A percentile compares a stretch with the other conserved stretches of the same genome.
Conservation (phyloP, 2,329 filamentous ascomycete species). For the Colletotrichum graminicola region DNA sequence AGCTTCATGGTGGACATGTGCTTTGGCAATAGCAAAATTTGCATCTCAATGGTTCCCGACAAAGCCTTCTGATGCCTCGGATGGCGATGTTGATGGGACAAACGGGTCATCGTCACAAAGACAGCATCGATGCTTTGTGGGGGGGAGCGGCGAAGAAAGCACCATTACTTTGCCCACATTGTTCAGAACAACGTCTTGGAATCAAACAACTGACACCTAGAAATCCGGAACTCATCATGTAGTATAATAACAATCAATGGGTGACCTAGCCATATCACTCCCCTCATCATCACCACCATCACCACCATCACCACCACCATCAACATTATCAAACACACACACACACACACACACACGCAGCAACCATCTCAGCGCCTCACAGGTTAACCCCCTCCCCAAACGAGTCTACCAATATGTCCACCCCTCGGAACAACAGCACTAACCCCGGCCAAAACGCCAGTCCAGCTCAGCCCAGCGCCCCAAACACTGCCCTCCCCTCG, state of each 20-base stretch:
- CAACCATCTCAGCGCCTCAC: neutral
- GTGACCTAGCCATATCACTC: neutral
- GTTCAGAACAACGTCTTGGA: neutral
- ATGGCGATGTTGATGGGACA: neutral
- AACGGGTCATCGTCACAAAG: neutral
- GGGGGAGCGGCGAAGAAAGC: neutral
- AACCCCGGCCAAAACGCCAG: neutral
- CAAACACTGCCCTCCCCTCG: neutral
- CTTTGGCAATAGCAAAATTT: neutral
- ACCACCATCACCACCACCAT: too few relatives aligned
- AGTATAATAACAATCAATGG: too few relatives aligned
- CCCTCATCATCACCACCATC: neutral
- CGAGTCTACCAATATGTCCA: neutral
- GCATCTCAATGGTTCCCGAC: neutral
- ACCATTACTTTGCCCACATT: neutral
- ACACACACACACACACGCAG: neutral
- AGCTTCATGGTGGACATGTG: neutral
- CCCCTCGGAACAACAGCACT: neutral
- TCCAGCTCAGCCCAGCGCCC: neutral
- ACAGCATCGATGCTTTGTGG: neutral
- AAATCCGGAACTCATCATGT: rapidly evolving
- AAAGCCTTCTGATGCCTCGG: neutral
- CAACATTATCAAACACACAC: neutral
- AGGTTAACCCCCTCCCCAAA: neutral
- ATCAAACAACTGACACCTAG: neutral